Evolutionary conservation across 225 moss, liverwort and hornwort species (phyloP), one percentile per base, ranked within the genome.

Genomic region (Antitrichia curtipendula): DNA sequence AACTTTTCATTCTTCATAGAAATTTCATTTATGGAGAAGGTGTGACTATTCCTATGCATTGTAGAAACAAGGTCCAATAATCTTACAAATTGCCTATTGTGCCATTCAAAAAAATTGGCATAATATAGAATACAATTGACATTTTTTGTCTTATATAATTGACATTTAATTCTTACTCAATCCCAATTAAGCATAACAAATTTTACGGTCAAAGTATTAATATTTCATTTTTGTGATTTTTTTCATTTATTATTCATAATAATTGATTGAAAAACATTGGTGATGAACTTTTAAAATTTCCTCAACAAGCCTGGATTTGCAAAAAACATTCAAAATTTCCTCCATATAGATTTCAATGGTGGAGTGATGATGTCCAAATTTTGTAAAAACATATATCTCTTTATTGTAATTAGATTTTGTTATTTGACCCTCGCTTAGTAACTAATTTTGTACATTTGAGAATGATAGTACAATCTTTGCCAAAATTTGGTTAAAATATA

Each of bases 361-460:
- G 4, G 3, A 2, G 1, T 9, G 4, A 28, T 3, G 10, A 17
- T 47, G 6, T 6, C 3, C 0, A 29, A 47, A 45, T 45, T 73
- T 29, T 45, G 10, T 17, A 25, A 70, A 70, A 15, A 13, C 12
- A 64, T 10, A 64, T 38, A 23, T 27, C 8, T 41, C 16, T 41
- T 41, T 15, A 3, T 70, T 68, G 3, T 41, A 27, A 41, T 27
- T 41, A 70, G 27, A 70, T 65, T 65, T 65, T 36, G 10, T 20
- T 20, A 65, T 20, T 20, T 65, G 20, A 20, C 36, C 9, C 5
- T 65, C 18, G 10, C 11, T 6, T 9, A 2, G 36, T 36, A 10
- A 63, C 0, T 20, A 28, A 36, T 65, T 36, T n/a, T 65, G 5
- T 36, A 10, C 20, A 65, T 20, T 65, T 36, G 11, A 65, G 6